Conservation (phyloP, 192 early-diverging fungal genomes). For the Podila epigama region DNA sequence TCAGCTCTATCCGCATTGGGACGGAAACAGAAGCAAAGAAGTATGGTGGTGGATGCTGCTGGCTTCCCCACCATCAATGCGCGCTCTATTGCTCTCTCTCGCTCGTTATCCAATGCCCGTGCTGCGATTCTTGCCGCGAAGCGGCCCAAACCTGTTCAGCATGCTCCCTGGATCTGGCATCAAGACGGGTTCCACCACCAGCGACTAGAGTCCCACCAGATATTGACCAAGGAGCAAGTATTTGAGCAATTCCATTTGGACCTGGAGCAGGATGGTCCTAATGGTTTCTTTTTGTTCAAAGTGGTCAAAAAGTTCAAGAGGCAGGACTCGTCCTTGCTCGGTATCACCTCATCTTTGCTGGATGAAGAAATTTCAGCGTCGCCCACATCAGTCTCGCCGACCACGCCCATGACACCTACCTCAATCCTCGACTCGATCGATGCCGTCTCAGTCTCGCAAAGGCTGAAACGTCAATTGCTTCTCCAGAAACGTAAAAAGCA, state of each 20-base stretch:
- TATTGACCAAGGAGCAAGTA: slow-evolving; percentile 44
- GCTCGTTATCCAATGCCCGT: not conserved
- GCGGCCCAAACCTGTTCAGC: slow-evolving; percentile 3
- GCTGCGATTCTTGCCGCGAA: not conserved
- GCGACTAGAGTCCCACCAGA: slow-evolving; percentile 46
- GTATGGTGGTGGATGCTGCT: not conserved
- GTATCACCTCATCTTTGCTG: slow-evolving; percentile 15
- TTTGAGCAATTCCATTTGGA: slow-evolving; percentile 47
- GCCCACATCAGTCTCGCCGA: slow-evolving; percentile 13
- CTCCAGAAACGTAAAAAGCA: slow-evolving; percentile 47
- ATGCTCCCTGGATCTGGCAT: slow-evolving; percentile 46
- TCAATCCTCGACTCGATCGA: slow-evolving; percentile 41
- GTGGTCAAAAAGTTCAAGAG: slow-evolving; percentile 40
- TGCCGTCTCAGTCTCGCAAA: slow-evolving; percentile 33
- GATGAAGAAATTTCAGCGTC: slow-evolving; percentile 34
- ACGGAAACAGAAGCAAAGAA: not conserved
- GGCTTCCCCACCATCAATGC: slow-evolving; percentile 4
- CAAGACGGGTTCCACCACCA: slow-evolving; percentile 42
- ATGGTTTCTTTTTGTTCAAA: slow-evolving; percentile 47
- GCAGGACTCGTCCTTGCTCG: slow-evolving; percentile 22
- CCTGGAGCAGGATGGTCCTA: slow-evolving; percentile 39
- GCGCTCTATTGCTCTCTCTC: not conserved
- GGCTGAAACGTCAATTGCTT: slow-evolving; percentile 36
- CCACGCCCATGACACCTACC: slow-evolving; percentile 1
- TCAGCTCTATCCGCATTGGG: not conserved